phyloP scores from a whole-genome alignment of 345 rosid genomes.

The Nephelium lappaceum region DNA sequence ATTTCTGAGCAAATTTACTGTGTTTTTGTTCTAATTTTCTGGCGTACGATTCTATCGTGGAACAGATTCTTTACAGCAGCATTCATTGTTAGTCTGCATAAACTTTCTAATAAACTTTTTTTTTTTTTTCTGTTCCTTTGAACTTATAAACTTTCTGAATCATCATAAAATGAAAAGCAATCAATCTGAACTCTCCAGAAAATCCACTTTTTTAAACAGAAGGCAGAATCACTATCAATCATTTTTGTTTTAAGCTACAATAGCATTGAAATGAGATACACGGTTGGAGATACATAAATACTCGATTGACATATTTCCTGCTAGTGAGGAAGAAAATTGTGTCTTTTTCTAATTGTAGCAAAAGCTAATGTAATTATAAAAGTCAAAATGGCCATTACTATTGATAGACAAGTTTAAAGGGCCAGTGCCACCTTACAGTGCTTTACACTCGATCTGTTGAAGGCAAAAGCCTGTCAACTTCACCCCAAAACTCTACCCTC shows the following conservation, averaged over 20 bases:
- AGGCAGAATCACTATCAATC: neutral
- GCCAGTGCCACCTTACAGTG: neutral
- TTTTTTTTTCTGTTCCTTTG: too few relatives aligned
- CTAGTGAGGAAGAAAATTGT: too few relatives aligned
- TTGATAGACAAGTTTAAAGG: neutral
- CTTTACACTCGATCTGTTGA: neutral
- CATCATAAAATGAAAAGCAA: neutral
- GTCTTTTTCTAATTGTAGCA: neutral
- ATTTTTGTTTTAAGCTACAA: neutral
- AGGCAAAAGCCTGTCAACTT: neutral
- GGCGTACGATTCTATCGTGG: neutral
- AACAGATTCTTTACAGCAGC: conserved; percentile 9
- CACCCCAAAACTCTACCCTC: neutral
- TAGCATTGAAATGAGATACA: neutral
- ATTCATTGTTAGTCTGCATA: neutral
- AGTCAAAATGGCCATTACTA: neutral
- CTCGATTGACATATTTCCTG: neutral
- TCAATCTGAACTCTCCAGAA: neutral
- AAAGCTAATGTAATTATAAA: neutral
- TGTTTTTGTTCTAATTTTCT: neutral
- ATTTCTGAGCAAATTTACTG: conserved; percentile 3
- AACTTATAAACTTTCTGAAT: neutral
- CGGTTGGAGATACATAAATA: neutral
- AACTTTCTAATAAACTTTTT: too few relatives aligned
- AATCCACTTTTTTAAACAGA: neutral